phyloP scores from a whole-genome alignment of 2,329 filamentous ascomycete species.

The Huntiella moniliformis region DNA sequence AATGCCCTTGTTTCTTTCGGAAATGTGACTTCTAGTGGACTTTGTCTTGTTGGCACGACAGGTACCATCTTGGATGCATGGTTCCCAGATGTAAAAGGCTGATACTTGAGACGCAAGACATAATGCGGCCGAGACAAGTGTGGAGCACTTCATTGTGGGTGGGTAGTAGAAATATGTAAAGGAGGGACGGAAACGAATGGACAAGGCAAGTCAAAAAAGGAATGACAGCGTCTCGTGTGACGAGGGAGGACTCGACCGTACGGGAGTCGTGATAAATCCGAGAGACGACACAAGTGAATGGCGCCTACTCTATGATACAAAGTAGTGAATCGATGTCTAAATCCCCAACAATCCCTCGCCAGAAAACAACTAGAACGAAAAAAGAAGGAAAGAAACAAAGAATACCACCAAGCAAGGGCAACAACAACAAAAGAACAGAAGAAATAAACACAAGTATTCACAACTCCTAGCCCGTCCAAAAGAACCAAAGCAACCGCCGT shows the following conservation, averaged over 20 bases:
- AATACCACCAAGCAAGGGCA: too few species aligned
- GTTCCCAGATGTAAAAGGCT: conserved; percentile 13
- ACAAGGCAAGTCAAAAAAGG: neutral
- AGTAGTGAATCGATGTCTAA: neutral
- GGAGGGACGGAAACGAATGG: neutral
- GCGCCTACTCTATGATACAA: neutral
- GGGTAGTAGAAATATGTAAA: neutral
- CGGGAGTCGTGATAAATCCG: too few species aligned
- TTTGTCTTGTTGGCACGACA: conserved; percentile 8
- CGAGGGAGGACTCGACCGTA: neutral
- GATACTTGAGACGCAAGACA: conserved; percentile 4
- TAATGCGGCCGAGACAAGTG: conserved; percentile 5
- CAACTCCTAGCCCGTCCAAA: too few species aligned
- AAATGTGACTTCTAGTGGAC: neutral
- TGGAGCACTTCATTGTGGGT: conserved; percentile 4
- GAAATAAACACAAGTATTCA: too few species aligned
- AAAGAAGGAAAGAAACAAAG: too few species aligned
- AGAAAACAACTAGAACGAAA: too few species aligned
- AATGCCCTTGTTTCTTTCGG: neutral
- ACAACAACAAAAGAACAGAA: too few species aligned
- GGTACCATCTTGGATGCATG: conserved; percentile 11
- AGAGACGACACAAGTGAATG: too few species aligned
- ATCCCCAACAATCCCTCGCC: too few species aligned
- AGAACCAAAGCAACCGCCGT: too few species aligned
- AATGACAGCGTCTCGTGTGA: too few species aligned